A percentile compares a stretch with the other conserved stretches of the same genome.
Evolutionary conservation across 2,329 filamentous ascomycete species (phyloP).

Genomic region (Phialocephala subalpina): DNA sequence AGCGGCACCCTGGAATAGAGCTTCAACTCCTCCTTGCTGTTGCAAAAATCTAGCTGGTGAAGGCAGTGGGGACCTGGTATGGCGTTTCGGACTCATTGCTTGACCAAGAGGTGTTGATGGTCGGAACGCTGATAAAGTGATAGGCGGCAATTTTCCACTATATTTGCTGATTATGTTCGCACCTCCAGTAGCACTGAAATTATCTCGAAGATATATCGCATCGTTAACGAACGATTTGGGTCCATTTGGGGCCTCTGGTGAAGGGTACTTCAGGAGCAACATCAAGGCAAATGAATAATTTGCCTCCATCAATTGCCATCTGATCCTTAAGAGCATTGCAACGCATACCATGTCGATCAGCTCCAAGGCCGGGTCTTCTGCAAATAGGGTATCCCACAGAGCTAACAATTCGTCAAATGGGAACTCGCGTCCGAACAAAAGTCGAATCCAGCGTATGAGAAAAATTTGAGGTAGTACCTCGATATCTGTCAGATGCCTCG

Average conservation of each 20-base stretch:
- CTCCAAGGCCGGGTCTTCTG: constrained; percentile 80
- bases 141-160: constrained; percentile 61
- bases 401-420: constrained; percentile 83
- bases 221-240: constrained; percentile 87
- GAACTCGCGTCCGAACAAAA: constrained; percentile 94
- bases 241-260: constrained; percentile 66
- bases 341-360: constrained; percentile 92
- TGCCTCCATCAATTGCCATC: constrained; percentile 86
- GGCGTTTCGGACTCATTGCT: constrained; percentile 35
- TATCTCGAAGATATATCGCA: constrained; percentile 75
- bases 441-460: constrained; percentile 92
- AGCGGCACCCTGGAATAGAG: constrained; percentile 77
- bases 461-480: constrained; percentile 98
- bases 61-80: constrained; percentile 40
- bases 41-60: constrained; percentile 50
- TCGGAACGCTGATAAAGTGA: constrained; percentile 35
- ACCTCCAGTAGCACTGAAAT: constrained; percentile 69
- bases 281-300: constrained; percentile 89
- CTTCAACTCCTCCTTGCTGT: constrained; percentile 67
- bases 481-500: constrained; percentile 79
- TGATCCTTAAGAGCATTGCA: constrained; percentile 89
- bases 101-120: constrained; percentile 41
- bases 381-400: constrained; percentile 92
- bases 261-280: constrained; percentile 83
- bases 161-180: constrained; percentile 75